phyloP scores from a whole-genome alignment of 345 rosid genomes.

The Eutrema japonicum region DNA sequence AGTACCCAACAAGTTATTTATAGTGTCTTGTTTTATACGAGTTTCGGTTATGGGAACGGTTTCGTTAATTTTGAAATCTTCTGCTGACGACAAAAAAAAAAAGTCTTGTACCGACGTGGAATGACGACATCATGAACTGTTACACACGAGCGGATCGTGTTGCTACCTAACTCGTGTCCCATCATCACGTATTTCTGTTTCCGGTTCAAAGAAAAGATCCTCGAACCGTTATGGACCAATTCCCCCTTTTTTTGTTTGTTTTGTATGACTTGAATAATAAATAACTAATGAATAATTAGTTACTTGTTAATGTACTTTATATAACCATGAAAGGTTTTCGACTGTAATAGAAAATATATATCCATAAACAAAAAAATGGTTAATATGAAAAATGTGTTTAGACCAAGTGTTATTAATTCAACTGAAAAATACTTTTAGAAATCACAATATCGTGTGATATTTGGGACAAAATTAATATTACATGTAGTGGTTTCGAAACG shows the following conservation, averaged over 20 bases:
- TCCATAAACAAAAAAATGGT: too few relatives aligned
- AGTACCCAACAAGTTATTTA: constrained; percentile 17
- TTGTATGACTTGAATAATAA: not conserved
- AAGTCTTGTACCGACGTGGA: constrained; percentile 34
- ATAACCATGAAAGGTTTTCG: not conserved
- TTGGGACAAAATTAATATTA: too few relatives aligned
- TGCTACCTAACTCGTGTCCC: constrained; percentile 40
- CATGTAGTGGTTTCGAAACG: rapidly evolving
- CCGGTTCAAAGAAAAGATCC: constrained; percentile 35
- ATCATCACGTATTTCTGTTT: constrained; percentile 29
- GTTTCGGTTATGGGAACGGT: constrained; percentile 50
- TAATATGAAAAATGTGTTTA: not conserved
- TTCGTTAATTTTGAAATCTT: constrained; percentile 42
- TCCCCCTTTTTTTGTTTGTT: not conserved
- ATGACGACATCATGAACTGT: constrained; percentile 43
- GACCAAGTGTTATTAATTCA: too few relatives aligned
- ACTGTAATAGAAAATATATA: not conserved
- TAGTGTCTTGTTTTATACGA: constrained; percentile 37
- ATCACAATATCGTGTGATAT: too few relatives aligned
- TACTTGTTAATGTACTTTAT: too few relatives aligned
- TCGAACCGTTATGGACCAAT: constrained; percentile 43
- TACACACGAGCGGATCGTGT: constrained; percentile 44
- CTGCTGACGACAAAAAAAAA: constrained; percentile 27
- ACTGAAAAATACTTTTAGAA: too few relatives aligned
- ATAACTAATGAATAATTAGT: not conserved